Conservation (phyloP, 1,284 basidiomycete species). For the Dichomitus squalens region DNA sequence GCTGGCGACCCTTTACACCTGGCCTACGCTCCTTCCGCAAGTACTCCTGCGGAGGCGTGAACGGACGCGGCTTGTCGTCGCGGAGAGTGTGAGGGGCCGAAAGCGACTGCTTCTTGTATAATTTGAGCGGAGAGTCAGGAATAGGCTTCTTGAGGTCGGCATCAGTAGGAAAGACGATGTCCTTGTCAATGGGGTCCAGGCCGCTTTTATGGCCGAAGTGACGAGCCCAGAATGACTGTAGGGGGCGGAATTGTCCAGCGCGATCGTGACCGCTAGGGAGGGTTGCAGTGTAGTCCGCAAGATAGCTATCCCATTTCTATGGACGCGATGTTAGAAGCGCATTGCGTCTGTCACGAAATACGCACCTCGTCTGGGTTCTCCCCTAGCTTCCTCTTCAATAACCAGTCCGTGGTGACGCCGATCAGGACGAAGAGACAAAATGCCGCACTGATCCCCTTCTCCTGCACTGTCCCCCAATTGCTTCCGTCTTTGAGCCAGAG, state of each 20-base stretch:
- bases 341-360: constrained; percentile 2
- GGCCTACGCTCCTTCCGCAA: constrained; percentile 30
- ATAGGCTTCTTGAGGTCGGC: constrained; percentile 30
- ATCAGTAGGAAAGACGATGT: constrained; percentile 35
- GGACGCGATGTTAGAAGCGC: background rate
- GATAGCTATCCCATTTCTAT: constrained; percentile 71
- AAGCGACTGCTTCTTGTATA: constrained; percentile 26
- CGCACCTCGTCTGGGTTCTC: constrained; percentile 69
- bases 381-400: constrained; percentile 54
- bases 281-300: constrained; percentile 57
- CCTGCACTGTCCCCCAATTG: constrained; percentile 53
- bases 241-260: constrained; percentile 46
- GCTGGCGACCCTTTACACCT: constrained; percentile 24
- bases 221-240: constrained; percentile 53
- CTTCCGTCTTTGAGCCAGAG: constrained; percentile 51
- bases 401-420: constrained; percentile 56
- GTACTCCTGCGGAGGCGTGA: constrained; percentile 21
- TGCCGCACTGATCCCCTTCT: constrained; percentile 59
- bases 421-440: constrained; percentile 53
- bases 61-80: constrained; percentile 4
- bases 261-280: constrained; percentile 44
- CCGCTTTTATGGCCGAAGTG: constrained; percentile 37
- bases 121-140: constrained; percentile 25
- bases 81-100: background rate
- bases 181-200: constrained; percentile 20